Evolutionary conservation across 2,329 filamentous ascomycete genomes (phyloP).

Genomic region (Cercospora sp.): DNA sequence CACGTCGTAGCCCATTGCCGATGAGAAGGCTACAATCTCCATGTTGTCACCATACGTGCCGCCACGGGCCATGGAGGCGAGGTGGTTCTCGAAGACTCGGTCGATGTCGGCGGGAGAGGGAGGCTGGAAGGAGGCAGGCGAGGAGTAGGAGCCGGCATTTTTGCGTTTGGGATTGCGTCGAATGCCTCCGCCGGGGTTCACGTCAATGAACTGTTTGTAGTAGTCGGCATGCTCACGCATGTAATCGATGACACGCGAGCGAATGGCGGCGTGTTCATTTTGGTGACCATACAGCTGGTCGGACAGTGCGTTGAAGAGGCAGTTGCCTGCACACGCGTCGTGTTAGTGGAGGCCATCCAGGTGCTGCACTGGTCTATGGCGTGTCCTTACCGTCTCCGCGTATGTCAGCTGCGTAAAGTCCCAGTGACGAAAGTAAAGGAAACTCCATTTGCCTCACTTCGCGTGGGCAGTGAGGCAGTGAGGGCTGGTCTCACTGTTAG

Average conservation of each 20-base stretch:
- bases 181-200: slow-evolving; percentile 54
- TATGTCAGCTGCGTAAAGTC: slow-evolving; percentile 60
- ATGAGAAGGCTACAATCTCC: slow-evolving; percentile 66
- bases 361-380: background rate
- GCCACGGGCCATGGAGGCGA: slow-evolving; percentile 60
- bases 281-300: slow-evolving; percentile 66
- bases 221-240: slow-evolving; percentile 61
- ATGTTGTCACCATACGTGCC: slow-evolving; percentile 67
- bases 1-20: slow-evolving; percentile 62
- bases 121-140: slow-evolving; percentile 46
- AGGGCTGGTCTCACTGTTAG: slow-evolving; percentile 7
- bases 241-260: slow-evolving; percentile 59
- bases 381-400: slow-evolving; percentile 61
- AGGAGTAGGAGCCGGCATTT: slow-evolving; percentile 51
- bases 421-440: slow-evolving; percentile 56
- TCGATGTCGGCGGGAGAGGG: slow-evolving; percentile 58
- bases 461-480: slow-evolving; percentile 3
- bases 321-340: slow-evolving; percentile 57
- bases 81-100: slow-evolving; percentile 55
- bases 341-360: slow-evolving; percentile 24
- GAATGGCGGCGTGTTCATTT: slow-evolving; percentile 58
- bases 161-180: slow-evolving; percentile 61
- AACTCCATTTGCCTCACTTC: slow-evolving; percentile 46
- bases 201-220: slow-evolving; percentile 65
- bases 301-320: slow-evolving; percentile 67